Evolutionary conservation across 179 eudicot species (phyloP), one percentile per base, ranked within the genome.

Genomic region (Vitellaria paradoxa): DNA sequence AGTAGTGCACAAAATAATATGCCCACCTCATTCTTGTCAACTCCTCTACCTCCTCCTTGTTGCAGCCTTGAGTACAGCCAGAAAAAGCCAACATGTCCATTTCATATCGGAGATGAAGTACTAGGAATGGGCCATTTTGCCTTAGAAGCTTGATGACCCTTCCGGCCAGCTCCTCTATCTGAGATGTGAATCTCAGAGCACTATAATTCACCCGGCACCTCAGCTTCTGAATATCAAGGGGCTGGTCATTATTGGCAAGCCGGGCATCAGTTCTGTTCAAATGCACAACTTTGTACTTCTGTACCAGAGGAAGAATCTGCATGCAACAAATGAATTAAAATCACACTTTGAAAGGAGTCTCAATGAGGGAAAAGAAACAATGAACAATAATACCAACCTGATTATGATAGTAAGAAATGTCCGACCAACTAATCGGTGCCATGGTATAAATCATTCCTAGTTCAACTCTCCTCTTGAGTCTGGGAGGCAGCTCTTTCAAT

Each of bases 81-180:
- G 89, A 89, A 81, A 89, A 89, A 8, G 93, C 88, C 78, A 89
- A 76, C 93, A 88, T 89, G 83, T 89, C 93, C 93, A 89, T 89
- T 83, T 89, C 93, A 77, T 89, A 89, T 83, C 93, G 82, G 42
- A 89, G 87, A 86, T 89, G 93, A 78, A 89, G 82, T 23, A 87
- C 88, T 69, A 89, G 75, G 65, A 89, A 89, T 56, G 87, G 84
- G 50, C 93, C 93, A 68, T 88, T 89, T 67, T 76, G 82, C 83
- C 85, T 82, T 77, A 89, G 87, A 55, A 84, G 68, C 77, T 53
- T 81, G 72, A 88, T 83, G 81, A 89, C 72, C 72, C 81, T 89
- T n/a, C 80, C 56, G 30, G 91, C 92, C 86, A 89, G 67, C 72
- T 85, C 87, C 83, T 89, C 88, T 69, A 89, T 89, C 67, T 83